A percentile compares a stretch with the other conserved stretches of the same genome.
Evolutionary conservation across 176 grass and related monocot genomes (phyloP).

Genomic region (Cymbopogon citratus): DNA sequence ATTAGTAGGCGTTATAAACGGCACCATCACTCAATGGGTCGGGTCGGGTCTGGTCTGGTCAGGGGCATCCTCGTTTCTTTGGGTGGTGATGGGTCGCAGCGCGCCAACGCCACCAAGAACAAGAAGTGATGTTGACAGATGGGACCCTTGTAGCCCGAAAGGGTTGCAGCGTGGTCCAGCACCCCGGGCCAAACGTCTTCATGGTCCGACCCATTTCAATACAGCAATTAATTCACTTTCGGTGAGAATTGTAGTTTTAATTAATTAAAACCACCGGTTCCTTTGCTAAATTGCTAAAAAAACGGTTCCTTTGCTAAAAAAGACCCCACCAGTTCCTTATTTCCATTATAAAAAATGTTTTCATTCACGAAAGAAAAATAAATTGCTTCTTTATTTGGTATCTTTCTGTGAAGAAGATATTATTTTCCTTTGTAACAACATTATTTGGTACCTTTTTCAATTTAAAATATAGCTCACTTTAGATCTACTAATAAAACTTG

Average conservation of each 20-base stretch:
- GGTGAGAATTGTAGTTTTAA: not conserved
- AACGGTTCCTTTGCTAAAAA: too few species aligned
- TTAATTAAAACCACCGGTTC: not conserved
- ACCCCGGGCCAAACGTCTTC: not conserved
- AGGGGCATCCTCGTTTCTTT: slow-evolving; percentile 16
- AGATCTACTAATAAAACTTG: not conserved
- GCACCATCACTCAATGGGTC: slow-evolving; percentile 7
- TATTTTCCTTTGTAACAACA: too few species aligned
- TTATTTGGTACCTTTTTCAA: not conserved
- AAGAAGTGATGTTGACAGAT: slow-evolving; percentile 20
- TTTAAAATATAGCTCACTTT: not conserved
- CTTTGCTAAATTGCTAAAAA: too few species aligned
- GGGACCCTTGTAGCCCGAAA: slow-evolving; percentile 29
- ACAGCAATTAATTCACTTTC: slow-evolving; percentile 4
- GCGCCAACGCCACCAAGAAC: not conserved
- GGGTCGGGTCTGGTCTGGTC: slow-evolving; percentile 11
- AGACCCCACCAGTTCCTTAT: too few species aligned
- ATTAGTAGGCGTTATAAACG: slow-evolving; percentile 17
- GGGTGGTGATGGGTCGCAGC: slow-evolving; percentile 8
- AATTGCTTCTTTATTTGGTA: not conserved
- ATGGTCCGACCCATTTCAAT: not conserved
- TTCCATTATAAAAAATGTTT: not conserved
- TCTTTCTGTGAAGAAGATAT: too few species aligned
- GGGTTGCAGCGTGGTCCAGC: slow-evolving; percentile 25
- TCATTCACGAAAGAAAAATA: not conserved